Base-by-base conservation (phyloP, 106 monocot genomes). In the Acanthochlamys bracteata region DNA sequence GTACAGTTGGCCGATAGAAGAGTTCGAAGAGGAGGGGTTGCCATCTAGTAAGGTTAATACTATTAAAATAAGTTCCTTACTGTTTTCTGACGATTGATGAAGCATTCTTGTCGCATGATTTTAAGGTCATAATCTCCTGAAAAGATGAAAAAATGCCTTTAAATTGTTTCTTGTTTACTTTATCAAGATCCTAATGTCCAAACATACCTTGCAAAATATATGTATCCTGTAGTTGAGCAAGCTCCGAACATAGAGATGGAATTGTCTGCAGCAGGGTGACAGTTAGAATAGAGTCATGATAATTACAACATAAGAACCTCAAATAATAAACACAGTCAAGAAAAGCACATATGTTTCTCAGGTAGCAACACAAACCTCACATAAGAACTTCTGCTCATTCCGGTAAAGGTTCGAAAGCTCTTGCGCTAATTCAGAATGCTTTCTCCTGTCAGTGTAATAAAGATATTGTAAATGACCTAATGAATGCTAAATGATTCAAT, bases 141-240 rank as follows among this genome's bases (percentile, higher is more conserved):
- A 56, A 57, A 43, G 43, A 43, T 7, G 13, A 13, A 7, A 43
- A 8, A 54, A 6, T 54, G 19, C 4, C 19, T 54, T n/a, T 54
- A 54, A 54, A 54, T 54, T 54, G 22, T 20, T 39, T 42, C 42
- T 19, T 58, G 19, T 21, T 43, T 43, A 25, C n/a, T n/a, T n/a
- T n/a, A n/a, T n/a, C n/a, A n/a, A n/a, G n/a, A n/a, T n/a, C n/a
- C n/a, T n/a, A n/a, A n/a, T n/a, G n/a, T n/a, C n/a, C n/a, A n/a
- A n/a, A 24, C 70, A 64, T 47, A 78, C 95, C 95, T 73, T 98
- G 92, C 63, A 98, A 77, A 68, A 98, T 92, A 71, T 92, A 98
- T 49, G 98, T 98, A 42, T 92, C 98, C 74, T 98, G 98, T 66
- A 92, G 98, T 67, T 98, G 98, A 52, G 98, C 98, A 66, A 98